Percentiles rank a stretch among this genome's conserved stretches.
These are phyloP conservation scores for Jatropha podagrica DNA, from an alignment of 441 rosid genomes.

Conservation along the genomic window DNA sequence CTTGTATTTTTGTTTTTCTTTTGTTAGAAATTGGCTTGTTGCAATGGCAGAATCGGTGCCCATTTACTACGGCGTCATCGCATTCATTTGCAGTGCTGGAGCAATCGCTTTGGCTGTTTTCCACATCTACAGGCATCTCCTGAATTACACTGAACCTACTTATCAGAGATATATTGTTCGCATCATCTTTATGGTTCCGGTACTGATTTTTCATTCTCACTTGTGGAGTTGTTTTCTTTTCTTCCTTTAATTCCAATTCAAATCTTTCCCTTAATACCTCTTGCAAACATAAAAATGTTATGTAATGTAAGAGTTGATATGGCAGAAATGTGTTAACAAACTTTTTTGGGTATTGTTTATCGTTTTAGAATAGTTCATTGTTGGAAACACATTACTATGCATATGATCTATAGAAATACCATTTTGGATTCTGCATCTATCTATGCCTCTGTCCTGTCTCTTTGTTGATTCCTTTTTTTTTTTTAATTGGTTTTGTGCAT, in stretches of 20 bases:
- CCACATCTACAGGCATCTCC: conserved; percentile 86
- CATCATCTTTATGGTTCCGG: conserved; percentile 94
- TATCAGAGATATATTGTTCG: conserved; percentile 93
- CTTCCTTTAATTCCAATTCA: neutral
- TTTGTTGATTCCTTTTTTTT: neutral
- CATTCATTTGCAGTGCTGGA: conserved; percentile 70
- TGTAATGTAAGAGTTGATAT: neutral
- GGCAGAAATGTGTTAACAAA: neutral
- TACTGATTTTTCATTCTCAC: conserved; percentile 35
- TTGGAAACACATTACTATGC: neutral
- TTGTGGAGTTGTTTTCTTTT: neutral
- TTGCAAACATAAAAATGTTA: neutral
- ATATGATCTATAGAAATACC: neutral
- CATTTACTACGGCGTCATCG: conserved; percentile 51
- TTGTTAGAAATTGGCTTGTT: neutral
- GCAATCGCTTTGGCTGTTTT: conserved; percentile 69
- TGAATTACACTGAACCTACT: conserved; percentile 93
- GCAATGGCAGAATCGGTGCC: conserved; percentile 62
- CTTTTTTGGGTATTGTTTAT: neutral
- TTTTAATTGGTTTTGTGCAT: neutral
- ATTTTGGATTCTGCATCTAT: neutral
- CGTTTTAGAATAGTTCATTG: neutral
- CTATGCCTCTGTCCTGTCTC: neutral
- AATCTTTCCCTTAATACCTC: neutral
- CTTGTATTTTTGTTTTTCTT: neutral